phyloP scores from a whole-genome alignment of 2,329 filamentous ascomycete genomes.

The Scedosporium dehoogii region DNA sequence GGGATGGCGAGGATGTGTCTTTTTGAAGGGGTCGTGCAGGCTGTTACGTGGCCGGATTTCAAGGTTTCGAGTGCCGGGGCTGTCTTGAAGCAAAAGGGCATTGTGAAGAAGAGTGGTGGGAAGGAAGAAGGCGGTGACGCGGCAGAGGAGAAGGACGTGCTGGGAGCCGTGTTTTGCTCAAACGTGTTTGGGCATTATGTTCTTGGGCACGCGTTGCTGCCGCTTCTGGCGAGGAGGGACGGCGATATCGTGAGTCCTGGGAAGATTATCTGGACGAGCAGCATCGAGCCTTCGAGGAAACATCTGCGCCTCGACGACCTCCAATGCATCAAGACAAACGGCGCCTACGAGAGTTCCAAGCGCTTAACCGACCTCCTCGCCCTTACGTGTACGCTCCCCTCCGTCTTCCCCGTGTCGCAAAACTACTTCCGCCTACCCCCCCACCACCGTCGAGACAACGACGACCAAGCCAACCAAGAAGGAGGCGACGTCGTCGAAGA shows the following conservation, averaged over 20 bases:
- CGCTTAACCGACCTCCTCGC: slow-evolving; percentile 74
- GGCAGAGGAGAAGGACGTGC: slow-evolving; percentile 23
- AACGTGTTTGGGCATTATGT: slow-evolving; percentile 96
- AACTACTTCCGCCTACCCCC: slow-evolving; percentile 10
- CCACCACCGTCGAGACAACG: not conserved
- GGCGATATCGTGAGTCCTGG: slow-evolving; percentile 34
- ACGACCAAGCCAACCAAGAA: slow-evolving; percentile 2
- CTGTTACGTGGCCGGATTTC: slow-evolving; percentile 67
- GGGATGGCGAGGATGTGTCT: slow-evolving; percentile 28
- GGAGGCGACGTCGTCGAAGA: slow-evolving; percentile 13
- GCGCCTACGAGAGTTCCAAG: slow-evolving; percentile 80
- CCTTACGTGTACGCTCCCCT: slow-evolving; percentile 61
- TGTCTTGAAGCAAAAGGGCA: slow-evolving; percentile 1
- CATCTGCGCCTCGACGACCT: slow-evolving; percentile 60
- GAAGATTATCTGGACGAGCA: slow-evolving; percentile 80
- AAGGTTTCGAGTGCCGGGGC: slow-evolving; percentile 51
- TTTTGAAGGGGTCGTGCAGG: slow-evolving; percentile 51
- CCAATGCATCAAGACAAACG: slow-evolving; percentile 54
- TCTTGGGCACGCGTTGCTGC: slow-evolving; percentile 69
- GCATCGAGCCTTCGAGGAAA: slow-evolving; percentile 53
- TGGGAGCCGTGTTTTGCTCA: slow-evolving; percentile 79
- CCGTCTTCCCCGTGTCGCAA: slow-evolving; percentile 25
- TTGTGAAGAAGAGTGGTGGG: not conserved
- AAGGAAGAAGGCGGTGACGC: not conserved
- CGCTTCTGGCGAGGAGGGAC: slow-evolving; percentile 51